Conservation (phyloP, 2,329 filamentous ascomycete genomes). For the Pseudogymnoascus sp. region DNA sequence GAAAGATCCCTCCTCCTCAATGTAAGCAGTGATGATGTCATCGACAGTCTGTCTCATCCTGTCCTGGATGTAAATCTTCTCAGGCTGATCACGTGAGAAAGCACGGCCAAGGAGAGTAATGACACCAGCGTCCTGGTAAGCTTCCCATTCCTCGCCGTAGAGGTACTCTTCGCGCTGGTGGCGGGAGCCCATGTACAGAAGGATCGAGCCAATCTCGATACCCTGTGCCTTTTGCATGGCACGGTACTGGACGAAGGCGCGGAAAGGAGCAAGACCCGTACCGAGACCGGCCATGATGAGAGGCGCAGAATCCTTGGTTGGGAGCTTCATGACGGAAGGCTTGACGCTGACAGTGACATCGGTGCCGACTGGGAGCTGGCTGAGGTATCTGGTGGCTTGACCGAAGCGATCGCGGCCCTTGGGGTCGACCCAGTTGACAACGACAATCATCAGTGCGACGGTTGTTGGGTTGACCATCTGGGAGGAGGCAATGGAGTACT, state of each 20-base stretch:
- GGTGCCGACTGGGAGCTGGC: constrained; percentile 62
- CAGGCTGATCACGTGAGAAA: constrained; percentile 90
- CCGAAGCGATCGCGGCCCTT: constrained; percentile 82
- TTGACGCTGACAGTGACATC: constrained; percentile 89
- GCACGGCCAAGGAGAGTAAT: constrained; percentile 89
- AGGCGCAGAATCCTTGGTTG: constrained; percentile 73
- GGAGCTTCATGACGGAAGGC: constrained; percentile 98
- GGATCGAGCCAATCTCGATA: constrained; percentile 84
- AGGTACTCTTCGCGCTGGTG: constrained; percentile 98
- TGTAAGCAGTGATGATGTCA: constrained; percentile 78
- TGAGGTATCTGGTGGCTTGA: constrained; percentile 86
- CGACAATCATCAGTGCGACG: constrained; percentile 95
- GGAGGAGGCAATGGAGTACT: constrained; percentile 98
- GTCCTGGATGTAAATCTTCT: constrained; percentile 99
- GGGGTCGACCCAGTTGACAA: constrained; percentile 89
- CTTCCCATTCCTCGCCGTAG: constrained; percentile 98
- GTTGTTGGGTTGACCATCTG: constrained; percentile 85
- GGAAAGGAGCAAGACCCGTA: constrained; percentile 96
- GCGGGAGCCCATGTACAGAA: constrained; percentile 93
- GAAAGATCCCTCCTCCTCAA: constrained; percentile 81
- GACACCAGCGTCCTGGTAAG: constrained; percentile 89
- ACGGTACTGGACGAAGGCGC: constrained; percentile 95
- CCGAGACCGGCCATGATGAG: constrained; percentile 99
- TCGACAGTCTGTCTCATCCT: constrained; percentile 82
- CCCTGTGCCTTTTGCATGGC: constrained; percentile 97